phyloP scores from a whole-genome alignment of 129 eudicot genomes.

The Heracleum sosnowskyi region DNA sequence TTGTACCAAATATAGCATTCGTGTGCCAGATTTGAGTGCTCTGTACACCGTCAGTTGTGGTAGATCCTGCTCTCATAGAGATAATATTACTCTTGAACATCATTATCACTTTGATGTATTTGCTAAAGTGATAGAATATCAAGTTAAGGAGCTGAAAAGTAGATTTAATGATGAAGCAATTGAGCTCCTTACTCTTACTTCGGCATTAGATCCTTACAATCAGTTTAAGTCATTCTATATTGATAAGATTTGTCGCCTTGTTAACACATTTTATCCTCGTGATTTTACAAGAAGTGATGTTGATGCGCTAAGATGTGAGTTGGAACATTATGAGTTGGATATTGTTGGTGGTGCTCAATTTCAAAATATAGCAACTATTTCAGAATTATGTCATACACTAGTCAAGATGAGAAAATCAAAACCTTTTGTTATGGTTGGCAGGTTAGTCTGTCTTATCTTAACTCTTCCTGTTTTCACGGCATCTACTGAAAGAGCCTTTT shows the following conservation, averaged over 20 bases:
- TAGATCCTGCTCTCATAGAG: too few relatives aligned
- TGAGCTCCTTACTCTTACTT: too few relatives aligned
- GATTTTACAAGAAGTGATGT: not conserved
- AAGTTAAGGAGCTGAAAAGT: not conserved
- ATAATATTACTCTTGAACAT: not conserved
- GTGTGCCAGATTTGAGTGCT: too few relatives aligned
- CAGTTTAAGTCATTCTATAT: not conserved
- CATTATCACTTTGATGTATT: not conserved
- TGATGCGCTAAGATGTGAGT: not conserved
- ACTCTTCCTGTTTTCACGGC: not conserved
- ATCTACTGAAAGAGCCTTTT: not conserved
- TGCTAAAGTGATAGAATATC: not conserved
- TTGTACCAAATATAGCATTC: too few relatives aligned
- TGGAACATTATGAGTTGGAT: too few relatives aligned
- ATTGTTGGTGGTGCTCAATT: too few relatives aligned
- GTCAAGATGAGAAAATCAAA: not conserved
- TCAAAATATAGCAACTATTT: too few relatives aligned
- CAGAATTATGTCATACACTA: too few relatives aligned
- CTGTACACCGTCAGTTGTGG: too few relatives aligned
- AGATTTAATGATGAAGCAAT: not conserved
- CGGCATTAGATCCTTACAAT: not conserved
- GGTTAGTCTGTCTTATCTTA: not conserved
- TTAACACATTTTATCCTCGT: not conserved
- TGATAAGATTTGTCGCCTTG: not conserved
- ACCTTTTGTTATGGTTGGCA: not conserved